Base-by-base conservation (phyloP, 352 stramenopile species). In the Pythium vanterpoolii region DNA sequence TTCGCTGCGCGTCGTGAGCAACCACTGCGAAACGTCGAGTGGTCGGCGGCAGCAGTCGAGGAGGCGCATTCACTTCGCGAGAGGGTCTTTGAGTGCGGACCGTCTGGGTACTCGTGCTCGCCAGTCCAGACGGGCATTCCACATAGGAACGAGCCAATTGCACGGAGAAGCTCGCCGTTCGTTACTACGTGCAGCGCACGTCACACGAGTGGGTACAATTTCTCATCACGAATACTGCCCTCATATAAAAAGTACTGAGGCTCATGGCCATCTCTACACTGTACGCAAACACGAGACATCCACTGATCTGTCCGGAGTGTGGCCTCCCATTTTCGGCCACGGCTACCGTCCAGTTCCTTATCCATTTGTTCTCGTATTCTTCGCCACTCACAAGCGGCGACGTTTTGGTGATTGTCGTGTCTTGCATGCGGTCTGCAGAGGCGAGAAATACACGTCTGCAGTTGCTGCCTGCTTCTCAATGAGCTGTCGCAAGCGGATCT, bases 21-120 rank as follows among this genome's bases (percentile, higher is more conserved):
- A 23, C 58, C 58, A 65, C n/a, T 49, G 6, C 18, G 60, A n/a
- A 16, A 65, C 40, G 27, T 31, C 6, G 7, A 62, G 30, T 31
- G 62, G 60, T 49, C 42, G 7, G 33, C 21, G 2, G 57, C 57
- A 31, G 11, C 24, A 8, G 40, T 46, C 19, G 47, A 59, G 28
- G 38, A 64, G n/a, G 38, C 38, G 16, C 24, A 19, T 4, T 36
- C n/a, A 7, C 26, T 14, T 13, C 18, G 24, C 23, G 38, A n/a
- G 14, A 49, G 34, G 11, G 24, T 4, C 19, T 38, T 24, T n/a
- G 11, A 9, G 5, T 18, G 4, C 5, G 19, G 23, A 13, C 27
- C 30, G 46, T 42, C 10, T 11, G 28, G n/a, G 10, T 11, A 26
- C 44, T 54, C 55, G 33, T 55, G 55, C 31, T 48, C 34, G 31